A percentile compares a stretch with the other conserved stretches of the same genome.
phyloP scores from a whole-genome alignment of 1,139 yeast species.

The Taphrina sp. region DNA sequence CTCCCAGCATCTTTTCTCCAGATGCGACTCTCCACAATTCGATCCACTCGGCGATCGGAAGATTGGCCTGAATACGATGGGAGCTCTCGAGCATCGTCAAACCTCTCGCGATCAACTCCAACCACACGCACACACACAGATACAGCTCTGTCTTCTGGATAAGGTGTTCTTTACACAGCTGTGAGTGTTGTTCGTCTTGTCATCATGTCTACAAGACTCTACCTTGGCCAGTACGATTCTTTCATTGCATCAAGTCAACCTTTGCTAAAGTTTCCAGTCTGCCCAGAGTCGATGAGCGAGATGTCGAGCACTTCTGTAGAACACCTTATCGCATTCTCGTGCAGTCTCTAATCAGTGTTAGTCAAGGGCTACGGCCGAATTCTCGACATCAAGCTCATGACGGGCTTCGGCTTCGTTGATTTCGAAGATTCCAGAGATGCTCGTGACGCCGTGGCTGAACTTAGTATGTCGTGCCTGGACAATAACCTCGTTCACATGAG shows the following conservation, averaged over 20 bases:
- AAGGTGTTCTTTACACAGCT: too few species aligned
- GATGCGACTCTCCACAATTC: too few species aligned
- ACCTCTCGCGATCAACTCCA: too few species aligned
- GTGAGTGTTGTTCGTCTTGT: too few species aligned
- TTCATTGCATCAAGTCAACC: background rate
- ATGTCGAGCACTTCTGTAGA: constrained; percentile 27
- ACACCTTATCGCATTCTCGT: background rate
- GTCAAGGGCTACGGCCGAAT: constrained; percentile 39
- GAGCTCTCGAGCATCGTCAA: too few species aligned
- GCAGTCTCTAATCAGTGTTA: background rate
- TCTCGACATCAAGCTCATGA: constrained; percentile 39
- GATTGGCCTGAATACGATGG: too few species aligned
- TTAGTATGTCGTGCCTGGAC: constrained; percentile 36
- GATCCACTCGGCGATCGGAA: too few species aligned
- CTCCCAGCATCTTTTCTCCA: too few species aligned
- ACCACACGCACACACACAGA: too few species aligned
- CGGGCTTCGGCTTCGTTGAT: constrained; percentile 39
- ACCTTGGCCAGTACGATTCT: constrained; percentile 9
- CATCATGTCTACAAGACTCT: constrained; percentile 3
- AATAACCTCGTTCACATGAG: too few species aligned
- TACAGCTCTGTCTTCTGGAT: too few species aligned
- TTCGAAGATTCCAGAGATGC: constrained; percentile 41
- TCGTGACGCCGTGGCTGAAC: constrained; percentile 39
- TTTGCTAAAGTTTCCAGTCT: background rate
- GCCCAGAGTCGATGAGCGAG: constrained; percentile 22